These are phyloP conservation scores for Bretziella fagacearum DNA, from an alignment of 2,329 filamentous ascomycete genomes.

Conservation along the genomic window DNA sequence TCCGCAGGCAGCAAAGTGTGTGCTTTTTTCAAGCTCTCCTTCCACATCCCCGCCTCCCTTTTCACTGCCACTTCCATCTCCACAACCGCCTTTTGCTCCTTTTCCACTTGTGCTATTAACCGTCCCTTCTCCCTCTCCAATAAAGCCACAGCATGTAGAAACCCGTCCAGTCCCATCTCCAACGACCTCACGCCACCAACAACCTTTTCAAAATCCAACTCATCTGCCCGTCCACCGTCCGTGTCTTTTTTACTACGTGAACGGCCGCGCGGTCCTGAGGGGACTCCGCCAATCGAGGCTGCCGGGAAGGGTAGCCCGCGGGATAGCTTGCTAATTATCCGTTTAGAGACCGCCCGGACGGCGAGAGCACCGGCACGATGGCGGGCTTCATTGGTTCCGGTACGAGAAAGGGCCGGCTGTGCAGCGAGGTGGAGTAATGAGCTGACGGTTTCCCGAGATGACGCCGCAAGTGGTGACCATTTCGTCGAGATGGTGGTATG, in stretches of 20 bases:
- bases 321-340: conserved; percentile 39
- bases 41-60: conserved; percentile 34
- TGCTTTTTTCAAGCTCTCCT: conserved; percentile 30
- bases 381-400: conserved; percentile 31
- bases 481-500: conserved; percentile 46
- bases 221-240: conserved; percentile 33
- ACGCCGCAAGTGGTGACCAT: conserved; percentile 41
- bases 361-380: conserved; percentile 38
- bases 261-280: conserved; percentile 14
- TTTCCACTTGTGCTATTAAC: conserved; percentile 37
- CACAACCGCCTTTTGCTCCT: conserved; percentile 35
- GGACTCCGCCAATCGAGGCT: conserved; percentile 20
- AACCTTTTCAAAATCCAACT: conserved; percentile 50
- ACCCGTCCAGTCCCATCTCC: conserved; percentile 42
- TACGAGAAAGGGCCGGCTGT: conserved; percentile 42
- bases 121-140: conserved; percentile 39
- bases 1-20: conserved; percentile 8
- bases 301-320: conserved; percentile 52
- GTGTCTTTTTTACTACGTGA: conserved; percentile 18
- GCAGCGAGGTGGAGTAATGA: conserved; percentile 41
- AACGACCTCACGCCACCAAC: conserved; percentile 40
- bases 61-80: conserved; percentile 39
- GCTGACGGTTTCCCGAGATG: conserved; percentile 38
- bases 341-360: conserved; percentile 36
- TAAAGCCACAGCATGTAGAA: conserved; percentile 44